Evolutionary conservation across 352 stramenopile genomes (phyloP).

Genomic region (Phytophthora constricta): DNA sequence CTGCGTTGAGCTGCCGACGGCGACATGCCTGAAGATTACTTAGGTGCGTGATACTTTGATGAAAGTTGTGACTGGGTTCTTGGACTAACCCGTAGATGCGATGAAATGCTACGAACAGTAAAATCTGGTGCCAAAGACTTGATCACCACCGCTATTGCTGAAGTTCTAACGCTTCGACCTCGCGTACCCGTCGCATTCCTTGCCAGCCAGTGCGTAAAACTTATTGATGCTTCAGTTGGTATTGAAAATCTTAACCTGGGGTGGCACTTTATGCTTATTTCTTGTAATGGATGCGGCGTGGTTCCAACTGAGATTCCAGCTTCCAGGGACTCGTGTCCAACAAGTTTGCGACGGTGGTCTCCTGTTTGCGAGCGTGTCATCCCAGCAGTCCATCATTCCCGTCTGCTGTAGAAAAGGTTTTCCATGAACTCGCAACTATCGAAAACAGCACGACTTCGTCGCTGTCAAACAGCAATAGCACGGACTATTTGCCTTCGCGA

Average conservation of each 20-base stretch:
- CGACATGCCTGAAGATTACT: conserved; percentile 11
- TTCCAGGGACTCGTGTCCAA: conserved; percentile 28
- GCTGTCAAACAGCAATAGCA: conserved; percentile 9
- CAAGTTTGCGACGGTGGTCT: conserved; percentile 16
- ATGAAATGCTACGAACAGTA: conserved; percentile 4
- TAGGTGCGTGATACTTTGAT: neutral
- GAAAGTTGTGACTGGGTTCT: neutral
- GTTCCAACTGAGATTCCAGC: too few species aligned
- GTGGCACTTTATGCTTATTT: too few species aligned
- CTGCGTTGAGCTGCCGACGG: neutral
- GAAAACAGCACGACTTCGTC: neutral
- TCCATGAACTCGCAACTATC: conserved; percentile 22
- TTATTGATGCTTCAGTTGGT: too few species aligned
- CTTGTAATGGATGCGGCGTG: too few species aligned
- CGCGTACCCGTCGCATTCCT: conserved; percentile 30
- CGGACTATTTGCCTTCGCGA: conserved; percentile 2
- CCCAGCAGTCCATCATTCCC: conserved; percentile 22
- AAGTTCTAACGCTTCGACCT: conserved; percentile 29
- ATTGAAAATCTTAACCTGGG: too few species aligned
- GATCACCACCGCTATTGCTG: conserved; percentile 23
- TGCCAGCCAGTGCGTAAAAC: conserved; percentile 25
- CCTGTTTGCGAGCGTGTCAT: conserved; percentile 24
- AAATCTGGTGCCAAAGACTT: conserved; percentile 36
- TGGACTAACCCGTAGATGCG: neutral
- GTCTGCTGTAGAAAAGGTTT: conserved; percentile 29